phyloP scores from a whole-genome alignment of 2,329 filamentous ascomycete species.

The Aspergillus chevalieri region DNA sequence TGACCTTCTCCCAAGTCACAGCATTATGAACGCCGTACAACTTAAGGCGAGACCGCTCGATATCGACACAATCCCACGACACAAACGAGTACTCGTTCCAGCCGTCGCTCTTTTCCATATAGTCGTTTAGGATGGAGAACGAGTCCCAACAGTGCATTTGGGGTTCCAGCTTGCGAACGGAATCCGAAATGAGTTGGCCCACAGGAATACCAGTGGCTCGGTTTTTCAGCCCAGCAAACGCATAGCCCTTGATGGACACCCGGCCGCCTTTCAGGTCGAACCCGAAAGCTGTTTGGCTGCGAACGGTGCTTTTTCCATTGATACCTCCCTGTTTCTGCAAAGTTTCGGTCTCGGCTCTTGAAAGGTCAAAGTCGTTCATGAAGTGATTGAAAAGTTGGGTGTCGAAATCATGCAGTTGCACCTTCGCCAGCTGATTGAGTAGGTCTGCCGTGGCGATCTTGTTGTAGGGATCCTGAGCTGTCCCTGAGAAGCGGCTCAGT shows the following conservation, averaged over 20 bases:
- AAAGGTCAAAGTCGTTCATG: neutral
- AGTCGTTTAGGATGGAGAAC: neutral
- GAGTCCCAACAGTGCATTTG: neutral
- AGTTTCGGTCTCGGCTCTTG: neutral
- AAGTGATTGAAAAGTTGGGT: neutral
- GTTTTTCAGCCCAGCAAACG: conserved; percentile 11
- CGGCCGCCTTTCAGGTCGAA: conserved; percentile 9
- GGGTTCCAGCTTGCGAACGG: conserved; percentile 1
- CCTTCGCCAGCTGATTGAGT: neutral
- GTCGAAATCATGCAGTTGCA: neutral
- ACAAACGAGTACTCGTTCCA: conserved; percentile 8
- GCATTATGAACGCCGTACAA: conserved; percentile 2
- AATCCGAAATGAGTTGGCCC: neutral
- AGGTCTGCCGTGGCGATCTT: neutral
- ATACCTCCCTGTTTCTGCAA: neutral
- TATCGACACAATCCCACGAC: conserved; percentile 9
- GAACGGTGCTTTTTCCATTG: neutral
- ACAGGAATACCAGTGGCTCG: neutral
- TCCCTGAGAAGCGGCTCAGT: conserved; percentile 3
- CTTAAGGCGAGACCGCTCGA: conserved; percentile 6
- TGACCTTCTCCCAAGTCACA: conserved; percentile 2
- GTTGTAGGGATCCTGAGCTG: conserved; percentile 3
- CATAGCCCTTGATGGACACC: conserved; percentile 14
- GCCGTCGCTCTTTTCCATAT: conserved; percentile 4
- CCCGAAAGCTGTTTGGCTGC: conserved; percentile 12